These are phyloP conservation scores for Funneliformis mosseae DNA, from an alignment of 192 early-diverging fungal species.

Conservation along the genomic window DNA sequence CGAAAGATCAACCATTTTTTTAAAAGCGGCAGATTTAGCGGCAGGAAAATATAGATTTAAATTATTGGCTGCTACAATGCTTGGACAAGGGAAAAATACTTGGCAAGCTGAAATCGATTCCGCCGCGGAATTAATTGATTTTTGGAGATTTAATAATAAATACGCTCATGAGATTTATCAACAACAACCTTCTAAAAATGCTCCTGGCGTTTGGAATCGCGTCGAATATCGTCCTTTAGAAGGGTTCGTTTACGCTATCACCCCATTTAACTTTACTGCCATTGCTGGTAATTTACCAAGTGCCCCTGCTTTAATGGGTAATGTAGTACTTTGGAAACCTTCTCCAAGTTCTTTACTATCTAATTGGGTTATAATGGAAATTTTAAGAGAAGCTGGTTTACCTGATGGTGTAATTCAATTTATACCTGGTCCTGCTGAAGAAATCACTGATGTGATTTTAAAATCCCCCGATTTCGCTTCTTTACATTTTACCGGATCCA, in stretches of 20 bases:
- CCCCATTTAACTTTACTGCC: slow-evolving; percentile 99
- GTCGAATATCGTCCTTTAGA: slow-evolving; percentile 95
- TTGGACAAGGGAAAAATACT: slow-evolving; percentile 97
- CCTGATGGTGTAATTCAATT: slow-evolving; percentile 98
- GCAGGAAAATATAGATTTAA: slow-evolving; percentile 85
- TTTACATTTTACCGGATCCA: slow-evolving; percentile 96
- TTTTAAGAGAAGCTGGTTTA: slow-evolving; percentile 93
- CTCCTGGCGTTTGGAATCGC: slow-evolving; percentile 87
- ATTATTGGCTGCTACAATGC: slow-evolving; percentile 93
- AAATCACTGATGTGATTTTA: slow-evolving; percentile 80
- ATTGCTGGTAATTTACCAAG: slow-evolving; percentile 94
- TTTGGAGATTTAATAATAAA: slow-evolving; percentile 94
- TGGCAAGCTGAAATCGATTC: slow-evolving; percentile 99
- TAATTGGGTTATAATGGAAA: slow-evolving; percentile 89
- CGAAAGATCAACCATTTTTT: slow-evolving; percentile 93
- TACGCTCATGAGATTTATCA: slow-evolving; percentile 92
- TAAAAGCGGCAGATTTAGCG: slow-evolving; percentile 96
- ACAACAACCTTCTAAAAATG: slow-evolving; percentile 90
- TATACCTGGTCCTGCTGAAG: slow-evolving; percentile 85
- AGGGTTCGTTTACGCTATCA: slow-evolving; percentile 97
- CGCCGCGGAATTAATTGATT: slow-evolving; percentile 93
- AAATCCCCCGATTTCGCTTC: slow-evolving; percentile 91
- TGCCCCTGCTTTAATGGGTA: slow-evolving; percentile 97
- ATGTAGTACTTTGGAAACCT: slow-evolving; percentile 98
- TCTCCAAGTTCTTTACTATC: slow-evolving; percentile 84